Evolutionary conservation across 352 stramenopile genomes (phyloP).

Genomic region (Poterioochromonas sp.): DNA sequence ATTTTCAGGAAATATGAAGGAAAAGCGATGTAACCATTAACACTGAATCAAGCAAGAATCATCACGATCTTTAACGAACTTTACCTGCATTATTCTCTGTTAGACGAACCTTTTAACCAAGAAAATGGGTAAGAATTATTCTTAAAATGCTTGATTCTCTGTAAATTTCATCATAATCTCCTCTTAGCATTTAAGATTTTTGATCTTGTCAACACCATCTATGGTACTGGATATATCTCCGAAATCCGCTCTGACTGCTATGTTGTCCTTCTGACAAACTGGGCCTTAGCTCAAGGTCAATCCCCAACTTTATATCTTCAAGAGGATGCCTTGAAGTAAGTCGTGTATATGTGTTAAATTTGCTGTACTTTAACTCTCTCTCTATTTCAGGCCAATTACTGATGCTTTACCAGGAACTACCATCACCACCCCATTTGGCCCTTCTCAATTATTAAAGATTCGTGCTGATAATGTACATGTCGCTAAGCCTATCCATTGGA

Average conservation of each 20-base stretch:
- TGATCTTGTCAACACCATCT: conserved; percentile 1
- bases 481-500: conserved; percentile 33
- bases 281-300: conserved; percentile 18
- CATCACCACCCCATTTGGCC: conserved; percentile 2
- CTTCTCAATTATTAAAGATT: neutral
- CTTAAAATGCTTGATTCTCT: no score
- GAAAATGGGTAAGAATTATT: no score
- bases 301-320: conserved; percentile 28
- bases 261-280: conserved; percentile 20
- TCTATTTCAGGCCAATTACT: neutral
- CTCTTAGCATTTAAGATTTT: neutral
- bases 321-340: conserved; percentile 11
- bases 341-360: neutral
- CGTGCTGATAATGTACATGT: conserved; percentile 29
- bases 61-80: no score
- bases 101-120: no score
- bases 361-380: neutral
- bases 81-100: no score
- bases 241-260: neutral
- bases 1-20: neutral
- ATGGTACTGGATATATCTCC: conserved; percentile 4
- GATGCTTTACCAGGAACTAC: conserved; percentile 20
- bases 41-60: no score
- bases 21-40: no score
- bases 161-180: no score